Conservation (phyloP, 2,329 filamentous ascomycete species). For the Apiospora pterosperma region DNA sequence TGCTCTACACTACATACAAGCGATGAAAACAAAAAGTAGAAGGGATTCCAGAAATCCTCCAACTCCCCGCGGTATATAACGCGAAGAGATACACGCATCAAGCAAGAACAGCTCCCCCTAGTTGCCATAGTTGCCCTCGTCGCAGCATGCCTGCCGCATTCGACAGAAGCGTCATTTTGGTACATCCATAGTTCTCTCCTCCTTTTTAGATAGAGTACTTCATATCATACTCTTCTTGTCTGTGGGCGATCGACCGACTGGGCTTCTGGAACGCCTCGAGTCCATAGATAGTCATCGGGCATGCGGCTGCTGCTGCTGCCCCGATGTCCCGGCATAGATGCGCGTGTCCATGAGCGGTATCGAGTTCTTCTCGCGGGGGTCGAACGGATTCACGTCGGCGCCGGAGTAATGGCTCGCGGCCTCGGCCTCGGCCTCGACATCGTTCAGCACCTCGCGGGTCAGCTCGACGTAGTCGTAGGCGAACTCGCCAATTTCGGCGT, state of each 20-base stretch:
- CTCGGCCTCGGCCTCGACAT: constrained; percentile 40
- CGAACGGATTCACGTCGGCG: constrained; percentile 34
- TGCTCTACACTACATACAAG: not conserved
- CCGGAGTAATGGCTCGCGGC: constrained; percentile 39
- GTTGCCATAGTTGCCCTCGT: too few species aligned
- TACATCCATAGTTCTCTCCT: not conserved
- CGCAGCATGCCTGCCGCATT: not conserved
- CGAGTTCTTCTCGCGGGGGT: constrained; percentile 46
- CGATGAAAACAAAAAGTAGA: not conserved
- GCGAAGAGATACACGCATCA: not conserved
- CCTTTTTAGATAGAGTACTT: not conserved
- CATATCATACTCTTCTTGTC: not conserved
- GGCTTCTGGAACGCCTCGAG: not conserved
- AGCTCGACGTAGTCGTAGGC: constrained; percentile 94
- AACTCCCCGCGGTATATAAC: not conserved
- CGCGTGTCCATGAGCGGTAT: constrained; percentile 45
- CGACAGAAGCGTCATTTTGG: not conserved
- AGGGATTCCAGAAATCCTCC: not conserved
- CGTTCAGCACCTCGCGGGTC: constrained; percentile 43
- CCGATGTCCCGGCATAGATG: constrained; percentile 35
- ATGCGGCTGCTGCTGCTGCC: constrained; percentile 15
- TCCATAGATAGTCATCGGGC: constrained; percentile 3
- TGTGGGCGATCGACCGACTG: not conserved
- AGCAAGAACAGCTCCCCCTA: not conserved
- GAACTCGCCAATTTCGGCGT: constrained; percentile 88